phyloP scores from a whole-genome alignment of 495 filamentous ascomycete genomes.

The Entonaema liquescens region DNA sequence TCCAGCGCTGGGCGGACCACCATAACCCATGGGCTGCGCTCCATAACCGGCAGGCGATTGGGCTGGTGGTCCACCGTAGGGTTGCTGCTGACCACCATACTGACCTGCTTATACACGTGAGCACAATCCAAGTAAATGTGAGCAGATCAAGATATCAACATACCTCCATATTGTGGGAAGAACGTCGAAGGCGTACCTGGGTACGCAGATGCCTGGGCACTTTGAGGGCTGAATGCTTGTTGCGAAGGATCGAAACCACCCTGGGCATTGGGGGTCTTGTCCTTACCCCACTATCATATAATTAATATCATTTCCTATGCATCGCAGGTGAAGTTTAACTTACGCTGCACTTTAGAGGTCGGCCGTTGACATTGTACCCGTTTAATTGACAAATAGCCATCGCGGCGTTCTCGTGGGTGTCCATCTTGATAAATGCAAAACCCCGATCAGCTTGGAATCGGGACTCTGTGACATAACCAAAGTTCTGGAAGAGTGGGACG shows the following conservation, averaged over 20 bases:
- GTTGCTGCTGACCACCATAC: constrained; percentile 61
- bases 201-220: constrained; percentile 63
- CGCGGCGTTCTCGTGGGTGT: constrained; percentile 95
- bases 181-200: constrained; percentile 81
- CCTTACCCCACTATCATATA: constrained; percentile 88
- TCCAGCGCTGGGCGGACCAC: constrained; percentile 74
- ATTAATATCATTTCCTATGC: constrained; percentile 8
- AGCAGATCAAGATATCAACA: constrained; percentile 64
- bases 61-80: constrained; percentile 61
- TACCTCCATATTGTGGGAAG: constrained; percentile 92
- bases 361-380: constrained; percentile 96
- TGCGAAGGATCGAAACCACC: constrained; percentile 81
- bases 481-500: constrained; percentile 96
- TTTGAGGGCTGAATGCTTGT: constrained; percentile 72
- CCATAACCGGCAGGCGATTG: constrained; percentile 68
- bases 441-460: constrained; percentile 98
- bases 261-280: constrained; percentile 88
- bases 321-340: constrained; percentile 49
- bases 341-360: constrained; percentile 98
- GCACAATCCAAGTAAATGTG: constrained; percentile 40
- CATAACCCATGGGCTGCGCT: constrained; percentile 69
- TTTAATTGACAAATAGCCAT: constrained; percentile 98
- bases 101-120: constrained; percentile 50
- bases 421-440: constrained; percentile 99
- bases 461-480: constrained; percentile 95